Base-by-base conservation (phyloP, 2,329 filamentous ascomycete species). In the Scytalidium sp. region DNA sequence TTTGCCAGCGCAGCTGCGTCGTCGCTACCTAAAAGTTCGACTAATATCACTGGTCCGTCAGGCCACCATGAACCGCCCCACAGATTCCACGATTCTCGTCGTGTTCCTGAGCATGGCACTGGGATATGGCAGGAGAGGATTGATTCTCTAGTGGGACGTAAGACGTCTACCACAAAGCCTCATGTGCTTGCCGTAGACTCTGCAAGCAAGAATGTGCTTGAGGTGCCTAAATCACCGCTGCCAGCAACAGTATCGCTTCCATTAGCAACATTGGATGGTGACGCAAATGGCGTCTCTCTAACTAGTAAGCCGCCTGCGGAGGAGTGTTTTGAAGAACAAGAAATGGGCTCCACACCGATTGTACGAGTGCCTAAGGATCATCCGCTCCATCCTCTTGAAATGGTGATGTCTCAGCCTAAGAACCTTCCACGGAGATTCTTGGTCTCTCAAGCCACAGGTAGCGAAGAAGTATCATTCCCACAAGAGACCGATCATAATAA, bases 61-160 rank as follows among this genome's bases (percentile, higher is more conserved):
- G 50, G 44, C 21, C 57, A 57, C 17, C 62, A 61, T 43, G 57
- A 72, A 19, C 70, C 75, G 19, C 61, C 68, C 66, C 23, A 57
- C 51, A 54, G 68, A 65, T 59, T 64, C 46, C 64, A 74, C 32
- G 75, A 69, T 52, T 70, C 71, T 15, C 73, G 60, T 25, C 56
- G 55, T 50, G 23, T 54, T 19, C 54, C 22, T n/a, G 43, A 29
- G 27, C 43, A 42, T 29, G 39, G 40, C 32, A 75, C 45, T 69
- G 67, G 51, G 58, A 71, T 78, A 48, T 93, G 91, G 91, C 90
- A 96, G 67, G 85, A 88, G 60, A 84, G 84, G 60, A 91, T 97
- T 66, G 91, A 96, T 67, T 85, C 79, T 42, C 78, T 96, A 41
- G 81, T 84, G 58, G 82, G 83, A n/a, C 72, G 74, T 36, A 91